Percentiles rank a stretch among this genome's conserved stretches.
Evolutionary conservation across 2,329 filamentous ascomycete species (phyloP).

Genomic region (Blastomyces gilchristii): DNA sequence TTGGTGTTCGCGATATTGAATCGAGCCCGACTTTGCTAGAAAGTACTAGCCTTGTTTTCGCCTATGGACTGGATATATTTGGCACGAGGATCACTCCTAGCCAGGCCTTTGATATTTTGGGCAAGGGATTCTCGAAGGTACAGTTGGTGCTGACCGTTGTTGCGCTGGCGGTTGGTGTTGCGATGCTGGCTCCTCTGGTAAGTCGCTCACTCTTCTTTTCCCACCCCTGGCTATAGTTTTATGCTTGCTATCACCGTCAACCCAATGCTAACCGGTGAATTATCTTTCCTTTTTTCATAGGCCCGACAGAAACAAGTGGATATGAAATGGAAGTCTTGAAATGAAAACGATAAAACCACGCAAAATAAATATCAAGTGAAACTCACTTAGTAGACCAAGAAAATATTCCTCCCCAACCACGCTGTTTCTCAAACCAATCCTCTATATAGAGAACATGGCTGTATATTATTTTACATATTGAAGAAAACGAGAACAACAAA

Average conservation of each 20-base stretch:
- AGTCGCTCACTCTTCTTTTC: slow-evolving; percentile 26
- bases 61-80: slow-evolving; percentile 81
- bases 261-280: slow-evolving; percentile 5
- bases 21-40: slow-evolving; percentile 72
- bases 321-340: slow-evolving; percentile 17
- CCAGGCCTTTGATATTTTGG: slow-evolving; percentile 81
- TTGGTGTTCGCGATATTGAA: slow-evolving; percentile 63
- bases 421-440: neutral
- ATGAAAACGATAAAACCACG: neutral
- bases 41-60: slow-evolving; percentile 82
- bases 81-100: slow-evolving; percentile 80
- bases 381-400: neutral
- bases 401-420: neutral
- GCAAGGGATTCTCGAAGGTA: slow-evolving; percentile 85
- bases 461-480: neutral
- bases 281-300: slow-evolving; percentile 21
- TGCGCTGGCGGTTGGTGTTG: slow-evolving; percentile 65
- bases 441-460: neutral
- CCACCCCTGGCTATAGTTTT: neutral
- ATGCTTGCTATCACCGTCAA: neutral
- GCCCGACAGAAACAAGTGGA: slow-evolving; percentile 44
- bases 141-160: slow-evolving; percentile 75
- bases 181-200: slow-evolving; percentile 76
- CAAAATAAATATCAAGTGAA: neutral
- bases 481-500: neutral